These are phyloP conservation scores for Parafenestella ontariensis DNA, from an alignment of 2,329 filamentous ascomycete genomes.

Conservation along the genomic window DNA sequence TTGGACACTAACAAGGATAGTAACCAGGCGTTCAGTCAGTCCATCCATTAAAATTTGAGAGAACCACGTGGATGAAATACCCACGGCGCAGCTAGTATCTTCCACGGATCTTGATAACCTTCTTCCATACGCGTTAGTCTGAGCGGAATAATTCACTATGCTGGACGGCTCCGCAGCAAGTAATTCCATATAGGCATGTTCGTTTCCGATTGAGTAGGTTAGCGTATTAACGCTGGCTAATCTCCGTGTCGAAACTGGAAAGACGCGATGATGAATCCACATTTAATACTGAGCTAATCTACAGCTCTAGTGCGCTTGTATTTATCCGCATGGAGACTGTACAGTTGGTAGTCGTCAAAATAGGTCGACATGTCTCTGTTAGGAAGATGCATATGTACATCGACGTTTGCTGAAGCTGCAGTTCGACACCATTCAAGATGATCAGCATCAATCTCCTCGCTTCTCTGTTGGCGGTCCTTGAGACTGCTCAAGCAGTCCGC, in stretches of 20 bases:
- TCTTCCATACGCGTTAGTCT: neutral
- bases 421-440: neutral
- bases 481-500: constrained; percentile 8
- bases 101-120: neutral
- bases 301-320: neutral
- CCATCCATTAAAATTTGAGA: too few relatives aligned
- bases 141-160: neutral
- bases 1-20: too few relatives aligned
- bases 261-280: neutral
- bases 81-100: too few relatives aligned
- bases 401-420: neutral
- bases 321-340: neutral
- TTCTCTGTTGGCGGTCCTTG: constrained; percentile 3
- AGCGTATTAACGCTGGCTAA: neutral
- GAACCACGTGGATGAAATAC: too few relatives aligned
- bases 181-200: too few relatives aligned
- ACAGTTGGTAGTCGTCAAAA: neutral
- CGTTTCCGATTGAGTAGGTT: neutral
- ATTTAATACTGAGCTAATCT: neutral
- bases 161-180: neutral
- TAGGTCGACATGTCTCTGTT: neutral
- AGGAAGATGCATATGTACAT: neutral
- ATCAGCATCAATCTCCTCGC: neutral
- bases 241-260: neutral
- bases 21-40: too few relatives aligned